Base-by-base conservation (phyloP, 768 basidiomycete species). In the Tephrocybe rancida region DNA sequence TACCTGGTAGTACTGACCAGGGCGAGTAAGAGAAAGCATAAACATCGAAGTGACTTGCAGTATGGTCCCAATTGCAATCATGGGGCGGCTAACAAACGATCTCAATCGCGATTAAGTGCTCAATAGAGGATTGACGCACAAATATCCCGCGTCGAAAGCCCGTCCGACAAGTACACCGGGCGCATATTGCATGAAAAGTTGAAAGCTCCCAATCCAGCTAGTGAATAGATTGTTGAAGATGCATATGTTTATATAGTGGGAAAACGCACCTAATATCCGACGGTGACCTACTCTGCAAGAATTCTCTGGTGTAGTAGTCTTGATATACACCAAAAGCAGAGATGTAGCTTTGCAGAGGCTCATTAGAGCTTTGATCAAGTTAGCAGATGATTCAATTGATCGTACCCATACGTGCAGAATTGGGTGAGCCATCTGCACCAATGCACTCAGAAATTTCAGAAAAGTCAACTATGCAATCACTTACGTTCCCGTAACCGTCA, bases 121-220 rank as follows among this genome's bases (percentile, higher is more conserved):
- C 37, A 38, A 7, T 11, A 18, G 37, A 16, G 16, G 16, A 18
- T 38, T 18, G 66, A 70, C 44, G 54, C 55, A 74, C 72, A 80
- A 82, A 56, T 80, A 80, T 27, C 81, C 80, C 8, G 67, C 65
- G 55, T 83, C 80, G 50, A 78, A 79, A 5, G 73, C 69, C 7
- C 67, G 65, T 4, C 79, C 80, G 5, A 72, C 70, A 5, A 76
- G 24, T 4, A 75, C 57, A 11, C 77, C 76, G 1, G 72, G 66
- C 1, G 70, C 69, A 53, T 78, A 74, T 30, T 77, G 69, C 42
- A 82, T 65, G 34, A 79, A 80, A 10, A 79, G 67, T 53, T 79
- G 76, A 38, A 77, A 70, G 45, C 76, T 76, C 5, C 80, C 80
- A 44, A 81, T 77, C 80, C 80, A 81, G 42, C 77, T 79, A 61